Evolutionary conservation across 495 filamentous ascomycete species (phyloP).

Genomic region (Aspergillus avenaceus): DNA sequence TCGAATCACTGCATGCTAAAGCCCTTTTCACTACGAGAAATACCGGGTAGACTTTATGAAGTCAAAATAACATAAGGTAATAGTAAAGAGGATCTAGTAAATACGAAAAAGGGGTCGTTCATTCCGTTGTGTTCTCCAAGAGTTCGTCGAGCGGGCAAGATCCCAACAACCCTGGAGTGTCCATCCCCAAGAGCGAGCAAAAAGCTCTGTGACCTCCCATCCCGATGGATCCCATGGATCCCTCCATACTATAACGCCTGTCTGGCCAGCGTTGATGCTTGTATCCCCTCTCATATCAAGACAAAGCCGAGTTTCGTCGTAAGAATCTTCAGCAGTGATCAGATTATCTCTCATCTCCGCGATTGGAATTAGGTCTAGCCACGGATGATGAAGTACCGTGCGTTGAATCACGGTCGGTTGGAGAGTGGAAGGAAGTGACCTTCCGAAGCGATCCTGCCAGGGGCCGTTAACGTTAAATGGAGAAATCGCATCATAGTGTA

Average conservation of each 20-base stretch:
- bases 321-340: conserved; percentile 30
- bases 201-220: conserved; percentile 42
- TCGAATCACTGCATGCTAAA: too few species aligned
- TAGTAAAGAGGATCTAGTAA: too few species aligned
- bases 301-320: conserved; percentile 40
- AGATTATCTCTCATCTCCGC: conserved; percentile 33
- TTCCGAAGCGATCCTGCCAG: not conserved
- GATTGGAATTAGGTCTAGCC: conserved; percentile 37
- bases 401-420: conserved; percentile 35
- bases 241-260: conserved; percentile 40
- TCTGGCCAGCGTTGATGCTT: conserved; percentile 8
- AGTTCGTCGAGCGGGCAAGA: conserved; percentile 37
- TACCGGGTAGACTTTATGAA: too few species aligned
- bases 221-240: conserved; percentile 36
- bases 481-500: conserved; percentile 24
- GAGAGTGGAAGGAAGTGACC: conserved; percentile 21
- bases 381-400: conserved; percentile 32
- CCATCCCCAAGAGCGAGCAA: conserved; percentile 37
- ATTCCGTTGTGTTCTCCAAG: conserved; percentile 33
- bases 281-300: conserved; percentile 28
- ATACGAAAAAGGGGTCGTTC: conserved; percentile 22
- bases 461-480: conserved; percentile 14
- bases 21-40: too few species aligned
- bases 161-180: conserved; percentile 33
- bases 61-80: too few species aligned